Conservation (phyloP, 2,329 filamentous ascomycete species). For the Cladosporium oxysporum region DNA sequence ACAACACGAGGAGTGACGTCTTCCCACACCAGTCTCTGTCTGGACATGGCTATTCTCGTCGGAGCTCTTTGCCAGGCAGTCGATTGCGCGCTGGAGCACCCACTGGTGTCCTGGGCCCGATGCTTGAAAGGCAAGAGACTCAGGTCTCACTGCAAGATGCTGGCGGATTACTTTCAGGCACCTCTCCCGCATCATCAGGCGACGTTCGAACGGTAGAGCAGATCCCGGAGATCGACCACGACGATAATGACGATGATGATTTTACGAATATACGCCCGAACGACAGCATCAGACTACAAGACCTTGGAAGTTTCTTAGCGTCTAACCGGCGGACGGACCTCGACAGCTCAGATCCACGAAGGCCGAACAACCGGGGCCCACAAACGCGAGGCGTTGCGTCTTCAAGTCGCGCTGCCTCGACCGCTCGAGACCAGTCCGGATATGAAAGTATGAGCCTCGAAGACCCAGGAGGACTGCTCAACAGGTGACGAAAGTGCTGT, state of each 20-base stretch:
- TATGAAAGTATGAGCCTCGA: neutral
- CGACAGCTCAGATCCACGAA: neutral
- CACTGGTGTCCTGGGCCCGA: slow-evolving; percentile 32
- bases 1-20: slow-evolving; percentile 4
- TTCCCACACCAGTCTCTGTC: neutral
- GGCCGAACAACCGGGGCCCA: neutral
- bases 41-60: neutral
- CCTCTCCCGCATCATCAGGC: neutral
- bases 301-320: slow-evolving; percentile 18
- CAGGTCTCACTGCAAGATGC: slow-evolving; percentile 36
- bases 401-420: neutral
- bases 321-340: neutral
- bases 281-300: slow-evolving; percentile 16
- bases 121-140: slow-evolving; percentile 32
- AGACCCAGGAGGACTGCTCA: neutral
- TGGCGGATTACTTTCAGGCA: slow-evolving; percentile 30
- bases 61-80: slow-evolving; percentile 8
- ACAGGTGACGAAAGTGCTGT: neutral
- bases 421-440: too few relatives aligned
- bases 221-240: neutral
- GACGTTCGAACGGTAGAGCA: slow-evolving; percentile 4
- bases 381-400: neutral
- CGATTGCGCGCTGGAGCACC: slow-evolving; percentile 24
- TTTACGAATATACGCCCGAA: slow-evolving; percentile 18
- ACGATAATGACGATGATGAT: slow-evolving; percentile 1